Percentiles rank a stretch among this genome's conserved stretches.
Conservation (phyloP, 306 rosid species). For the Luffa acutangula region DNA sequence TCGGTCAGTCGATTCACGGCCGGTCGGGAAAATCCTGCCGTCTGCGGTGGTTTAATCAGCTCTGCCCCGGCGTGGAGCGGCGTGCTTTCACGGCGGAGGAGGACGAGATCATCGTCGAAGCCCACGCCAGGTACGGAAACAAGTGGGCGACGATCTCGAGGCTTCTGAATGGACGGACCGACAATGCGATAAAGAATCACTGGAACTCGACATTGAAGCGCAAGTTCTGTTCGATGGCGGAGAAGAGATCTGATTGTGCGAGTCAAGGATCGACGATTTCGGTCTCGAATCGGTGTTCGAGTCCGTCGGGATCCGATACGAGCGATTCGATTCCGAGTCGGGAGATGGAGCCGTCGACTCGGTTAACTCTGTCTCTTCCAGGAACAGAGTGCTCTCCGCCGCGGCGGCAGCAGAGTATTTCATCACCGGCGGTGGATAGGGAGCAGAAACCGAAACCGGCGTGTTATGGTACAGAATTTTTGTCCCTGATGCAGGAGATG, state of each 20-base stretch:
- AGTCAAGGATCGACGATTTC: not conserved
- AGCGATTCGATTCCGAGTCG: conserved; percentile 23
- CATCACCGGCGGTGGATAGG: not conserved
- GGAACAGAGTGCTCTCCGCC: conserved; percentile 8
- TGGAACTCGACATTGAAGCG: conserved; percentile 57
- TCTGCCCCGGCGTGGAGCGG: conserved; percentile 49
- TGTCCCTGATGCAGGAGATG: conserved; percentile 30
- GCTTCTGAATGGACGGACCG: conserved; percentile 50
- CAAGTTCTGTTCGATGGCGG: conserved; percentile 19
- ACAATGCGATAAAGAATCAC: conserved; percentile 56
- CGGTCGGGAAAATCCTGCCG: conserved; percentile 54
- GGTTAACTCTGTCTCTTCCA: conserved; percentile 24
- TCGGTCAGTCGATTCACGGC: conserved; percentile 35
- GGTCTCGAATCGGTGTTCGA: conserved; percentile 14
- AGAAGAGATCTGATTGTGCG: conserved; percentile 12
- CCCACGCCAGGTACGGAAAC: conserved; percentile 38
- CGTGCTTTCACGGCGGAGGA: conserved; percentile 36
- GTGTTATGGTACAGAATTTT: conserved; percentile 23
- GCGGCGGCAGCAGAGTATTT: not conserved
- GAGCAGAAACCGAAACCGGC: not conserved
- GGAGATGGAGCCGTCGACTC: conserved; percentile 26
- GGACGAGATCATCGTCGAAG: conserved; percentile 26
- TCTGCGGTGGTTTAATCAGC: conserved; percentile 55
- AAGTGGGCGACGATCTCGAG: conserved; percentile 61
- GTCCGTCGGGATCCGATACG: conserved; percentile 32